Percentiles rank a stretch among this genome's conserved stretches.
These are phyloP conservation scores for Xylaria cubensis DNA, from an alignment of 495 filamentous ascomycete species.

Conservation along the genomic window DNA sequence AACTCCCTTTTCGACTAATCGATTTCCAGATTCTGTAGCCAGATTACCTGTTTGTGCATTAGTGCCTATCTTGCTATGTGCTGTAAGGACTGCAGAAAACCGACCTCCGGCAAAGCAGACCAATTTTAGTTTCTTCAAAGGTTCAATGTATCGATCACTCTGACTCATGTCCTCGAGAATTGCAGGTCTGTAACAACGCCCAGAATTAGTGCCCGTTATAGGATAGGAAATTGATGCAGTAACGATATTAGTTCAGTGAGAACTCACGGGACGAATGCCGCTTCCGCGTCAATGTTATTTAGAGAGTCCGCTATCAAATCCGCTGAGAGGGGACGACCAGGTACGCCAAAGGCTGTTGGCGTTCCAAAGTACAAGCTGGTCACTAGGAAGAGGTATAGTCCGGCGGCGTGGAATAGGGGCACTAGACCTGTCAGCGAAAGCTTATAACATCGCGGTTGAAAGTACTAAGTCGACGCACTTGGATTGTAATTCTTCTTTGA, in stretches of 20 bases:
- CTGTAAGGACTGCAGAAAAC: neutral
- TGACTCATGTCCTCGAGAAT: slow-evolving; percentile 54
- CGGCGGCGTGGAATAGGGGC: slow-evolving; percentile 46
- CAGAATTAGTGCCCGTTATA: neutral
- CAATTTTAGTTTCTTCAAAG: slow-evolving; percentile 40
- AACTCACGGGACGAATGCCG: slow-evolving; percentile 38
- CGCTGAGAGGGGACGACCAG: slow-evolving; percentile 47
- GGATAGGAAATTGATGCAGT: neutral
- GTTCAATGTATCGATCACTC: slow-evolving; percentile 35
- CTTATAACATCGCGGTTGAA: neutral
- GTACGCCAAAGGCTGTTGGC: slow-evolving; percentile 42
- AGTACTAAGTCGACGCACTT: slow-evolving; percentile 28
- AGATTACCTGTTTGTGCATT: slow-evolving; percentile 43
- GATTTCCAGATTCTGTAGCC: slow-evolving; percentile 44
- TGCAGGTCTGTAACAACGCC: slow-evolving; percentile 35
- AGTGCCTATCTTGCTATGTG: slow-evolving; percentile 17
- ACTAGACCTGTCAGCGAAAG: slow-evolving; percentile 29
- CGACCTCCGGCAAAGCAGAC: slow-evolving; percentile 52
- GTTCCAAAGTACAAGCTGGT: slow-evolving; percentile 41
- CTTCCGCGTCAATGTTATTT: slow-evolving; percentile 42
- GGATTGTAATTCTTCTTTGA: slow-evolving; percentile 19
- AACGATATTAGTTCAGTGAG: neutral
- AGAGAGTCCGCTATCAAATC: slow-evolving; percentile 44
- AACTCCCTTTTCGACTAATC: slow-evolving; percentile 41
- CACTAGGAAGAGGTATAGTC: slow-evolving; percentile 41